Conservation (phyloP, 192 early-diverging fungal genomes). For the Coemansia nantahalensis region DNA sequence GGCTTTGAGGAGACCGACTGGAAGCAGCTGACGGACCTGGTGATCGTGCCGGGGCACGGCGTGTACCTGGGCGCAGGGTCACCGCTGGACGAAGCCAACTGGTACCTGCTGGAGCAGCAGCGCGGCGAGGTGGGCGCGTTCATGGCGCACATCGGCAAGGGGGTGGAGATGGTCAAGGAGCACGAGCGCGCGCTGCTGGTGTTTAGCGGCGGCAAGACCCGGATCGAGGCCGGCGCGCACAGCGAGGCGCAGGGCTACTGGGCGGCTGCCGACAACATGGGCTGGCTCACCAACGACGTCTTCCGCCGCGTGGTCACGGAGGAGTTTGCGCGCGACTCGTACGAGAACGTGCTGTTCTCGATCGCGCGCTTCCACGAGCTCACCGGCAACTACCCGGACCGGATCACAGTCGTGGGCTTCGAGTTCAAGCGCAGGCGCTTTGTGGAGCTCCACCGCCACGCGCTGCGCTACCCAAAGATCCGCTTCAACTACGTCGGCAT, state of each 20-base stretch:
- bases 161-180: slow-evolving; percentile 36
- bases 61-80: slow-evolving; percentile 42
- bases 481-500: slow-evolving; percentile 51
- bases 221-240: slow-evolving; percentile 31
- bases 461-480: slow-evolving; percentile 47
- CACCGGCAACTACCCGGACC: slow-evolving; percentile 50
- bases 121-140: slow-evolving; percentile 43
- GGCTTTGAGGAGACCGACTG: slow-evolving; percentile 23
- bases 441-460: slow-evolving; percentile 41
- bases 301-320: slow-evolving; percentile 50
- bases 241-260: slow-evolving; percentile 56
- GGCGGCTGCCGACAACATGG: slow-evolving; percentile 47
- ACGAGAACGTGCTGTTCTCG: slow-evolving; percentile 55
- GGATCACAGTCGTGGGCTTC: slow-evolving; percentile 47
- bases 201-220: slow-evolving; percentile 53
- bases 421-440: slow-evolving; percentile 50
- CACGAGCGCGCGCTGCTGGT: slow-evolving; percentile 43
- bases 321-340: slow-evolving; percentile 56
- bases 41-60: slow-evolving; percentile 51
- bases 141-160: slow-evolving; percentile 50
- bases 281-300: slow-evolving; percentile 39
- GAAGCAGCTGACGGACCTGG: slow-evolving; percentile 43
- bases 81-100: slow-evolving; percentile 43
- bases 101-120: slow-evolving; percentile 48
- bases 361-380: slow-evolving; percentile 54